Evolutionary conservation across 169 alveolate genomes (phyloP).

Genomic region (Ichthyophthirius multifiliis): DNA sequence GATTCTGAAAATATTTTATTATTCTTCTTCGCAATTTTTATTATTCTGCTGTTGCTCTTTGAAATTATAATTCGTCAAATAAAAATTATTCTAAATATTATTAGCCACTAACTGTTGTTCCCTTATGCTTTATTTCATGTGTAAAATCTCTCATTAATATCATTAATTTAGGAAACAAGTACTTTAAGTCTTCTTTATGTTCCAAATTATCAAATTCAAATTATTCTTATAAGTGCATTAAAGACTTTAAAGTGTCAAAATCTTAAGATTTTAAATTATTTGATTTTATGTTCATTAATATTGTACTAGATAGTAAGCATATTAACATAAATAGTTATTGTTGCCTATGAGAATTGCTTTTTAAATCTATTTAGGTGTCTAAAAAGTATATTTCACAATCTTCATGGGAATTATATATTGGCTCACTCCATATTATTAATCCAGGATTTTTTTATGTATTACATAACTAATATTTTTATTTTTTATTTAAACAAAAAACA

Average conservation of each 20-base stretch:
- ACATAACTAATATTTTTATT: background rate
- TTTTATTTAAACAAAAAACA: background rate
- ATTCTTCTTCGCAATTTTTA: slow-evolving; percentile 1
- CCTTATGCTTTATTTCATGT: background rate
- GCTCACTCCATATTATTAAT: background rate
- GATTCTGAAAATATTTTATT: background rate
- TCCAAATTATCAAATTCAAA: background rate
- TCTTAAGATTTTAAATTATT: background rate
- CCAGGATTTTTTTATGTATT: background rate
- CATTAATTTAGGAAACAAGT: background rate
- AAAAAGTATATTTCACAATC: background rate
- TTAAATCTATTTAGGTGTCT: background rate
- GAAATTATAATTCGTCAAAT: background rate
- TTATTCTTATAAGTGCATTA: background rate
- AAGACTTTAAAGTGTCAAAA: background rate
- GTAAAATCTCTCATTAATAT: background rate
- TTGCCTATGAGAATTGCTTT: too few species aligned
- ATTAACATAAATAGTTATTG: too few species aligned
- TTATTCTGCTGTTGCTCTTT: background rate
- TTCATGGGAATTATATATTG: background rate
- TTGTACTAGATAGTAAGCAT: background rate
- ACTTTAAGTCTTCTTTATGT: background rate
- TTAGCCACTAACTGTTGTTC: background rate
- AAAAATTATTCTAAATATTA: background rate
- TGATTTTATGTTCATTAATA: background rate